These are phyloP conservation scores for Ganoderma leucocontextum DNA, from an alignment of 1,284 basidiomycete genomes.

Conservation along the genomic window DNA sequence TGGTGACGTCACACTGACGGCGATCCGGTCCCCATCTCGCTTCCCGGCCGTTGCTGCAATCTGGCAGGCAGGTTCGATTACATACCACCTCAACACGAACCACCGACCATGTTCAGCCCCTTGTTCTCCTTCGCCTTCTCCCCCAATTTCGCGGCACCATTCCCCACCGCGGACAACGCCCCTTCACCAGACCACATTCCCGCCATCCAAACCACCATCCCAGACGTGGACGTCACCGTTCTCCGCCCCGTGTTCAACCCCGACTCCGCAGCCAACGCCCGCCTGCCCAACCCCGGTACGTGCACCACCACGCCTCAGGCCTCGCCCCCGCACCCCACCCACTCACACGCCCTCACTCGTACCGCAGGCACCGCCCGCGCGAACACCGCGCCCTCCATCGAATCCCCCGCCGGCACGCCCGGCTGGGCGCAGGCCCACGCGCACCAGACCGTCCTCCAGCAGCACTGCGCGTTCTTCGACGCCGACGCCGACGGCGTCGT, in stretches of 20 bases:
- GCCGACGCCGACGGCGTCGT: constrained; percentile 52
- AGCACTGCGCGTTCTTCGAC: constrained; percentile 55
- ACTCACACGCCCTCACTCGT: not conserved
- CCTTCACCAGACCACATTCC: not conserved
- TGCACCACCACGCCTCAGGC: not conserved
- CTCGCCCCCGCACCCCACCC: too few species aligned
- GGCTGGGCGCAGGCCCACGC: constrained; percentile 31
- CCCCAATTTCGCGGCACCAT: not conserved
- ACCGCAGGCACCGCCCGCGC: constrained; percentile 33
- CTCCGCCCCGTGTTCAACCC: constrained; percentile 34
- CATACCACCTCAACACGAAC: not conserved
- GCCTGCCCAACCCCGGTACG: constrained; percentile 33
- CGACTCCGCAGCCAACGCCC: constrained; percentile 13
- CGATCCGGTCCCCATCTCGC: not conserved
- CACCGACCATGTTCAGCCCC: not conserved
- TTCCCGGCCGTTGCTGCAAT: not conserved
- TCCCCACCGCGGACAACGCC: not conserved
- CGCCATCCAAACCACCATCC: constrained; percentile 25
- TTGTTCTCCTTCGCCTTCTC: not conserved
- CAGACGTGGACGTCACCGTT: constrained; percentile 29
- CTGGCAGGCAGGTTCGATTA: not conserved
- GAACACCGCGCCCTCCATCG: constrained; percentile 24
- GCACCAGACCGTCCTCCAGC: constrained; percentile 46
- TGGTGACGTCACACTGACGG: not conserved
- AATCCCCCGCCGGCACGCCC: constrained; percentile 29